These are phyloP conservation scores for Ceratobasidium sp. DNA, from an alignment of 1,284 basidiomycete species.

Conservation along the genomic window DNA sequence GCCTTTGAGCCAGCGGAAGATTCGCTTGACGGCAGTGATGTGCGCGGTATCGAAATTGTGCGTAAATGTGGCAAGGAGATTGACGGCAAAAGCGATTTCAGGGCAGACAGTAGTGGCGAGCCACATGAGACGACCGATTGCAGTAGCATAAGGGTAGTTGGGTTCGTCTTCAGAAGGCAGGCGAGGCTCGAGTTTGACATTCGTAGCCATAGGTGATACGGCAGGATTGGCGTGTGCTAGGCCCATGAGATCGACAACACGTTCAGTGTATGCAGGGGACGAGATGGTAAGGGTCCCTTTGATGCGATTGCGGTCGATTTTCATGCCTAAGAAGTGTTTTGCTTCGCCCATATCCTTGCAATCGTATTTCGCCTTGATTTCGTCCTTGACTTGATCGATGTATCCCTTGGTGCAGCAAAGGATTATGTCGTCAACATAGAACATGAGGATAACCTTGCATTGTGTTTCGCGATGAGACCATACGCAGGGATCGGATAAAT, in stretches of 20 bases:
- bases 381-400: constrained; percentile 16
- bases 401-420: not conserved
- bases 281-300: not conserved
- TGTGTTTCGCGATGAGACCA: constrained; percentile 2
- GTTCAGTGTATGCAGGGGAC: constrained; percentile 3
- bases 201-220: not conserved
- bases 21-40: constrained; percentile 57
- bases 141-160: constrained; percentile 52
- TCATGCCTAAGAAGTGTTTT: constrained; percentile 25
- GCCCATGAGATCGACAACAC: not conserved
- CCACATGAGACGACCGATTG: constrained; percentile 61
- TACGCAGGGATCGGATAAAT: constrained; percentile 17
- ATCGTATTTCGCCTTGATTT: constrained; percentile 27
- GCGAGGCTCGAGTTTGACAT: not conserved
- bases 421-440: constrained; percentile 20
- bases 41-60: constrained; percentile 56
- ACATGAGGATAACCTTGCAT: not conserved
- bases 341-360: constrained; percentile 15
- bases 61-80: constrained; percentile 57
- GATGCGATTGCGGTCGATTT: constrained; percentile 10
- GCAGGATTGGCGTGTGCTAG: not conserved
- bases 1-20: constrained; percentile 57
- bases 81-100: constrained; percentile 61
- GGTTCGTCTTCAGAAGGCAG: not conserved
- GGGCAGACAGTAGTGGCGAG: constrained; percentile 58